Evolutionary conservation across 345 rosid genomes (phyloP).

Genomic region (Iberis pinnata): DNA sequence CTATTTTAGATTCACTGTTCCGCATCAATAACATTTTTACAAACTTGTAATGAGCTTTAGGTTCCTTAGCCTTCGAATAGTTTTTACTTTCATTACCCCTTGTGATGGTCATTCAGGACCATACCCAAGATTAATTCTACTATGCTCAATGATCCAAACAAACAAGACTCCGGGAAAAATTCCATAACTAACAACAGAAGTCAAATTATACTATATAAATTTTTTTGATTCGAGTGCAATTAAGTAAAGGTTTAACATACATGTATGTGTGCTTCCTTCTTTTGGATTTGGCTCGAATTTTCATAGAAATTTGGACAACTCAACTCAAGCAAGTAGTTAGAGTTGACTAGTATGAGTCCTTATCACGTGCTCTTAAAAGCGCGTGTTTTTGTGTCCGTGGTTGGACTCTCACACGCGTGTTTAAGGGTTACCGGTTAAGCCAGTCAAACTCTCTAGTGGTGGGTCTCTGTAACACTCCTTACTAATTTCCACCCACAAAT

Average conservation of each 20-base stretch:
- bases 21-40: no score
- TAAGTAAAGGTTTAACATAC: not conserved
- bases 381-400: slow-evolving; percentile 12
- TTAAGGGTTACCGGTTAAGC: slow-evolving; percentile 18
- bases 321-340: slow-evolving; percentile 5
- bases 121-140: no score
- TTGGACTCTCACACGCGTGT: slow-evolving; percentile 22
- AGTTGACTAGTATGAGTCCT: slow-evolving; percentile 26
- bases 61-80: no score
- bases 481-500: slow-evolving; percentile 9
- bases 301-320: slow-evolving; percentile 2
- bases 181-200: no score
- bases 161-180: no score
- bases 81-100: no score
- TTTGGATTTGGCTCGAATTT: not conserved
- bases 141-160: no score
- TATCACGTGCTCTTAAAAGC: slow-evolving; percentile 25
- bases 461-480: not conserved
- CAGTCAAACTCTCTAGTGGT: slow-evolving; percentile 8
- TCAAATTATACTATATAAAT: not conserved
- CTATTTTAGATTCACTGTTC: no score
- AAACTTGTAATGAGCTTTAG: no score
- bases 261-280: no score
- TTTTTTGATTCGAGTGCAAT: not conserved
- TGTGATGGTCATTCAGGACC: no score